These are phyloP conservation scores for Tylopilus sp. DNA, from an alignment of 1,284 basidiomycete genomes.

Conservation along the genomic window DNA sequence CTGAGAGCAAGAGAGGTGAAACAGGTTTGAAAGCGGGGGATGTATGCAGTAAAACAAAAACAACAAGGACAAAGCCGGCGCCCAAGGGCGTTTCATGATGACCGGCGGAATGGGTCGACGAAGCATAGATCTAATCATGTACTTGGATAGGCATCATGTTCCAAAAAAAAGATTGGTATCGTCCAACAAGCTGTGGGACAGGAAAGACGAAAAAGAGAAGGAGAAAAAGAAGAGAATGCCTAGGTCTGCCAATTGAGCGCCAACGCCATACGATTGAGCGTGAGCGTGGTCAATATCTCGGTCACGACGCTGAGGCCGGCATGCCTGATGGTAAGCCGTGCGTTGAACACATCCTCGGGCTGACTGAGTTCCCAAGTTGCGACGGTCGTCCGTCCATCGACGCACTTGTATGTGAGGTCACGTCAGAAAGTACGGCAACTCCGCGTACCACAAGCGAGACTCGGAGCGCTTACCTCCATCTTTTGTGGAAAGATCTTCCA, in stretches of 20 bases:
- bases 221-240: no score
- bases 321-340: conserved; percentile 52
- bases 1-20: background rate
- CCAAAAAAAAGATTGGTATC: background rate
- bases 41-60: conserved; percentile 3
- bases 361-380: conserved; percentile 61
- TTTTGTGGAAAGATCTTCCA: conserved; percentile 57
- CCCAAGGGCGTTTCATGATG: conserved; percentile 20
- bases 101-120: conserved; percentile 7
- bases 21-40: conserved; percentile 14
- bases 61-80: background rate
- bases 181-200: background rate
- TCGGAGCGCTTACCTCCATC: conserved; percentile 57
- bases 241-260: conserved; percentile 46
- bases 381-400: conserved; percentile 51
- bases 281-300: conserved; percentile 66
- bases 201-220: background rate
- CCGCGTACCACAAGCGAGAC: background rate
- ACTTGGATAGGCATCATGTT: background rate
- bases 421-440: background rate
- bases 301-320: conserved; percentile 57
- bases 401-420: conserved; percentile 40
- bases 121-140: conserved; percentile 10
- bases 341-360: conserved; percentile 53
- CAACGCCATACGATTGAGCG: conserved; percentile 61